These are phyloP conservation scores for Penicillium herquei DNA, from an alignment of 495 filamentous ascomycete genomes.

Conservation along the genomic window DNA sequence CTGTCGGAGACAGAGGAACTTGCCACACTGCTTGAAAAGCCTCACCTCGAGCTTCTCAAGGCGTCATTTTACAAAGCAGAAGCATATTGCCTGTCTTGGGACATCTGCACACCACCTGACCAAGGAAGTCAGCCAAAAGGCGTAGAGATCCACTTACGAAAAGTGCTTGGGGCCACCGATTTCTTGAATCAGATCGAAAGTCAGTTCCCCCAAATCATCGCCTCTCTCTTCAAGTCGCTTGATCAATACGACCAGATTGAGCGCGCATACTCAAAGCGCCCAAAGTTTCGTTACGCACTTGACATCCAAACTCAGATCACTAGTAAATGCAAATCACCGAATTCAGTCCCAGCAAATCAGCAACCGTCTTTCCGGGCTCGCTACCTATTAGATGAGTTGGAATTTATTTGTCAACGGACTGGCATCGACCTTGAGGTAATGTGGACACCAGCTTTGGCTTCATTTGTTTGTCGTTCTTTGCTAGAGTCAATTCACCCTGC, in stretches of 20 bases:
- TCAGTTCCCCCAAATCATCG: slow-evolving; percentile 75
- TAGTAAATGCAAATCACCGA: slow-evolving; percentile 57
- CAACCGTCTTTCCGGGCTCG: slow-evolving; percentile 83
- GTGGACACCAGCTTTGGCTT: slow-evolving; percentile 75
- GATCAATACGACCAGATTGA: slow-evolving; percentile 77
- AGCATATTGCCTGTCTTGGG: slow-evolving; percentile 80
- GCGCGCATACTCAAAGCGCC: slow-evolving; percentile 65
- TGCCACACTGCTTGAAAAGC: slow-evolving; percentile 52
- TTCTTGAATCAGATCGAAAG: slow-evolving; percentile 60
- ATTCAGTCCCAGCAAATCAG: slow-evolving; percentile 65
- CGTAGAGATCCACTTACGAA: slow-evolving; percentile 69
- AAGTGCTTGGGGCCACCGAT: slow-evolving; percentile 61
- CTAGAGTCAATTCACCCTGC: slow-evolving; percentile 82
- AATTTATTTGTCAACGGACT: slow-evolving; percentile 70
- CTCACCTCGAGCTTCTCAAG: slow-evolving; percentile 56
- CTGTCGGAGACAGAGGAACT: slow-evolving; percentile 60
- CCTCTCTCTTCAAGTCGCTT: slow-evolving; percentile 63
- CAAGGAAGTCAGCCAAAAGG: slow-evolving; percentile 50
- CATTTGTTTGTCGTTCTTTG: slow-evolving; percentile 72
- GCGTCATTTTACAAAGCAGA: slow-evolving; percentile 75
- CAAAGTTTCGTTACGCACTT: slow-evolving; percentile 55
- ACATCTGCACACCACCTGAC: slow-evolving; percentile 61
- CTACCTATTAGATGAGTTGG: slow-evolving; percentile 68
- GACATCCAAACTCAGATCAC: slow-evolving; percentile 67
- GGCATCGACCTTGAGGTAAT: slow-evolving; percentile 60